Evolutionary conservation across 208 protist species (phyloP).

Genomic region (Spongospora subterranea): DNA sequence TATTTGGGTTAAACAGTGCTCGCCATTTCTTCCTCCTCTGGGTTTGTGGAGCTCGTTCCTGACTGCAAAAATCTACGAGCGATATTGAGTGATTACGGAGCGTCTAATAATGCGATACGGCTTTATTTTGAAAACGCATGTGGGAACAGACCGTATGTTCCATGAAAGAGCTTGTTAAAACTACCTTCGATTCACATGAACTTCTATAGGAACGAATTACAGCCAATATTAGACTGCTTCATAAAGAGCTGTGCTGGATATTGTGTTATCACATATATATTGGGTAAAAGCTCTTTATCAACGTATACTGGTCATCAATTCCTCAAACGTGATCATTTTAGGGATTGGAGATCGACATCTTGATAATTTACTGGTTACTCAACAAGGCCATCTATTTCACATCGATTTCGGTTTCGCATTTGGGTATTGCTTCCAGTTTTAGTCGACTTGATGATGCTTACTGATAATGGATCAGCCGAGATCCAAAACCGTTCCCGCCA

Average conservation of each 20-base stretch:
- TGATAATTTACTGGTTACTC: conserved; percentile 72
- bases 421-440: conserved; percentile 64
- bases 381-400: conserved; percentile 89
- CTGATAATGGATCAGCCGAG: background rate
- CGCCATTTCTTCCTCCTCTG: conserved; percentile 5
- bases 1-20: background rate
- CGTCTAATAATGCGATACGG: conserved; percentile 32
- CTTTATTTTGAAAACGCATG: conserved; percentile 17
- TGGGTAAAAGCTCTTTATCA: conserved; percentile 71
- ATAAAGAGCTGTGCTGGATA: conserved; percentile 93
- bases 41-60: conserved; percentile 50
- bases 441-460: background rate
- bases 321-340: too few species aligned
- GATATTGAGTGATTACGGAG: conserved; percentile 39
- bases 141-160: background rate
- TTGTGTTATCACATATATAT: conserved; percentile 93
- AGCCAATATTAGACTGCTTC: conserved; percentile 86
- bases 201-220: background rate
- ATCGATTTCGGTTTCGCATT: conserved; percentile 98
- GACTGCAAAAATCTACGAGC: conserved; percentile 39
- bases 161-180: background rate
- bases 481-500: conserved; percentile 91
- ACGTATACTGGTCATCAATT: background rate
- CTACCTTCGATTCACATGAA: conserved; percentile 1
- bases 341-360: conserved; percentile 91